A percentile compares a stretch with the other conserved stretches of the same genome.
Evolutionary conservation across 2,329 filamentous ascomycete genomes (phyloP).

Genomic region (Pseudogymnoascus sp.): DNA sequence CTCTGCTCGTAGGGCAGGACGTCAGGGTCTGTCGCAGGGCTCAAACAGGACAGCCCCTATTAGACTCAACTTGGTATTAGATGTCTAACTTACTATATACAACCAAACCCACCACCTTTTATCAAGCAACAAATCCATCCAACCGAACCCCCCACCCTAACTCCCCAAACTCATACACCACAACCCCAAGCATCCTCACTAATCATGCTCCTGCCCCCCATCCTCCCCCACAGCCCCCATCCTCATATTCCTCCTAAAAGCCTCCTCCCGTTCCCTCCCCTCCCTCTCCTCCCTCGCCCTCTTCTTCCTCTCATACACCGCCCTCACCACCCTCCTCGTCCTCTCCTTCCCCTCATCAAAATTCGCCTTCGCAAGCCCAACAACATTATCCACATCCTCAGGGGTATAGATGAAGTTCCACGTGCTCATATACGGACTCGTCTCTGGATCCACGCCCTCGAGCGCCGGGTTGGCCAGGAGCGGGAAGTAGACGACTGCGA

Average conservation of each 20-base stretch:
- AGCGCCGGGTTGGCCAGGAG: conserved; percentile 76
- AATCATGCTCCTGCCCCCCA: conserved; percentile 47
- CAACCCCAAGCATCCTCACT: background rate
- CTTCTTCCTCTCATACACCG: conserved; percentile 90
- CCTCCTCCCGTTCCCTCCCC: conserved; percentile 30
- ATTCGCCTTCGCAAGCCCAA: conserved; percentile 75
- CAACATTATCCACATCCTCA: conserved; percentile 78
- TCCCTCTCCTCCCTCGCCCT: conserved; percentile 50
- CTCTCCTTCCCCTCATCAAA: conserved; percentile 74
- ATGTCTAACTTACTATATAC: background rate
- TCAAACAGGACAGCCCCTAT: no score
- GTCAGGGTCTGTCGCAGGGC: no score
- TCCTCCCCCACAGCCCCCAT: conserved; percentile 43
- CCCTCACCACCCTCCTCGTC: conserved; percentile 69
- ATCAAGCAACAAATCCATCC: background rate
- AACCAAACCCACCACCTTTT: background rate
- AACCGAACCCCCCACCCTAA: background rate
- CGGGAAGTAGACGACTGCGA: conserved; percentile 85
- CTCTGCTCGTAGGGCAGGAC: no score
- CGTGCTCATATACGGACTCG: conserved; percentile 80
- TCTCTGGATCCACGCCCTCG: conserved; percentile 71
- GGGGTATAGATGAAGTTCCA: conserved; percentile 98
- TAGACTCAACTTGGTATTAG: background rate
- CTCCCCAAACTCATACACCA: background rate
- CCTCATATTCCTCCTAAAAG: conserved; percentile 39